Evolutionary conservation across 495 filamentous ascomycete species (phyloP), one percentile per base, ranked within the genome.

Genomic region (Bathelium albidoporum): DNA sequence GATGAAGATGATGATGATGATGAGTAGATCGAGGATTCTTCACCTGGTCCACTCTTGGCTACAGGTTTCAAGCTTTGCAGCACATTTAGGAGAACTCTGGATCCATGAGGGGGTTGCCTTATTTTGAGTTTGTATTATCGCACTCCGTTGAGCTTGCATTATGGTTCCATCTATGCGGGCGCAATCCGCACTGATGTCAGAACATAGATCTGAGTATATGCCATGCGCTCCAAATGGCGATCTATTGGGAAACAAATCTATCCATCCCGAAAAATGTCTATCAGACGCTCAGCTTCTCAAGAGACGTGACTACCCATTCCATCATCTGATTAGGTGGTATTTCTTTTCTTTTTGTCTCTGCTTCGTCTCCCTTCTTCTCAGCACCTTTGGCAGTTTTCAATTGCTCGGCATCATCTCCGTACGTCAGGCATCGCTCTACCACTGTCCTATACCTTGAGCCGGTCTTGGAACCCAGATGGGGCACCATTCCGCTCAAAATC

Each of bases 381-480:
- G 20, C 20, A 5, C 16, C 49, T 9, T 55, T 55, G 49, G 9
- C 16, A 9, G 12, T 9, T 10, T 9, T 12, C 49, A 16, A 29
- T 2, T 49, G 43, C n/a, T 55, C 49, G 2, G 20, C 7, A 12
- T 7, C 49, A 29, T 55, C 49, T 24, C 49, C 49, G 34, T 63
- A 68, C 20, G 43, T 49, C 4, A 74, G 44, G 53, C 72, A 73
- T 4, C 65, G 59, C 61, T 71, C 71, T 14, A 73, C 70, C 26
- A 75, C 67, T 20, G 68, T 63, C 53, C 64, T 63, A 65, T 73
- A 73, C 36, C 63, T 28, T 31, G 58, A 44, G 12, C 72, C 73
- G 24, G 70, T 66, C 61, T 73, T 75, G 59, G 65, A 67, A n/a
- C 70, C 70, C n/a, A 75, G 64, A 22, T 60, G 64, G 1, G 71